Base-by-base conservation (phyloP, 179 eudicot genomes). In the Spergularia azorica region DNA sequence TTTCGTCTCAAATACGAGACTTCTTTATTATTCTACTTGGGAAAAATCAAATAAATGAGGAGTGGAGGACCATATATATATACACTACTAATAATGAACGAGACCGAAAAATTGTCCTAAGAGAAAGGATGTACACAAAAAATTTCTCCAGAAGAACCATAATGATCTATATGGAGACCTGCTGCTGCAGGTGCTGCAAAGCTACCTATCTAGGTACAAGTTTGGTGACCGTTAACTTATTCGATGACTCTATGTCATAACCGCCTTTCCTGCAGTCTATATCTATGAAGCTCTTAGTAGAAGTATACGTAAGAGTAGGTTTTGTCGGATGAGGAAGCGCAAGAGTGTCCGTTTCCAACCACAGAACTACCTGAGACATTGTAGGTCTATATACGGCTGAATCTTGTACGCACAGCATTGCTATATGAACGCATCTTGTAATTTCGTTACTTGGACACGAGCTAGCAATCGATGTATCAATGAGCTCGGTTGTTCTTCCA, bases 401-500 rank as follows among this genome's bases (percentile, higher is more conserved):
- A 72, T 86, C 89, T 71, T 90, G 95, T 5, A 90, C 88, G 60
- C 95, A 90, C 48, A 90, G 62, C 84, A 90, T 75, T 41, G 85
- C 91, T 71, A 89, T 80, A 71, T 90, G 92, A 71, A 90, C 79
- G 78, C 87, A 87, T 79, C 86, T 88, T 64, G 81, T 54, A 58
- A 79, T 83, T 80, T 84, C 84, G 4, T 72, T 77, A 59, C 62
- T 79, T 39, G 77, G 65, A 76, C 79, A 80, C 26, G 88, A 83
- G 58, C 74, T 75, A 9, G 15, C 52, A 13, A 86, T 83, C 60
- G 83, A 63, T 8, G 87, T 82, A 70, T 90, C 91, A 0, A 83
- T 71, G 14, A 90, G 72, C 79, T 88, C 88, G 70, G 67, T 65
- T n/a, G 87, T 80, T 82, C 75, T 87, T 39, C 79, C 85, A 17